Evolutionary conservation across 1,284 basidiomycete species (phyloP), one percentile per base, ranked within the genome.

Genomic region (Ustilago cynodontis): DNA sequence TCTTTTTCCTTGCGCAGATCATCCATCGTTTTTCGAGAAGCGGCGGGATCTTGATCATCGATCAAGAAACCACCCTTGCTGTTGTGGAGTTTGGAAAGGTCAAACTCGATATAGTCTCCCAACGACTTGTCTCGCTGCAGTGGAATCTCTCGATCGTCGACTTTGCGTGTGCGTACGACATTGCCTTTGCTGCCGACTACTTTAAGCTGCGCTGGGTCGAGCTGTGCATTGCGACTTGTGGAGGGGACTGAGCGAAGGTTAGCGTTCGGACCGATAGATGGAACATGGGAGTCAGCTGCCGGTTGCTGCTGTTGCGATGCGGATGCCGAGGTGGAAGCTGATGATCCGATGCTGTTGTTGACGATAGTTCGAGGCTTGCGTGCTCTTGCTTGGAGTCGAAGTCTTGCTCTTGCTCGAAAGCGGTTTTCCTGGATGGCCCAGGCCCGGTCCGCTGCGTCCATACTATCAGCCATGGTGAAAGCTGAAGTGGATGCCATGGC

Each of bases 101-200:
- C 84, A 52, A 82, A 85, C 62, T 85, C 84, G 62, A 85, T 85
- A 60, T 85, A 85, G 71, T 85, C 74, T 26, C 84, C 84, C 33
- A 85, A 76, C 1, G 68, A 56, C 57, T 82, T 81, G 59, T 85
- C 81, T 14, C 81, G 66, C 39, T 80, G 82, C 8, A 83, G 49
- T 1, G 79, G 77, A 3, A 69, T 69, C 57, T 78, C 75, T 26
- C 65, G 65, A 8, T 80, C 69, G 49, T 72, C 66, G 2, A 24
- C 16, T 37, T 56, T 62, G 35, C 69, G 68, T 28, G 65, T 63
- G 49, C 66, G 64, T 0, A 68, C 70, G 9, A 71, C 55, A 39
- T 76, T 76, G 54, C 66, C 66, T 37, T 66, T 75, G 43, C 61
- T 58, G 13, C 71, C 74, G 35, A 71, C 63, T 10, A 79, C 66